Conservation (phyloP, 2,329 filamentous ascomycete species). For the Escovopsis sp. region DNA sequence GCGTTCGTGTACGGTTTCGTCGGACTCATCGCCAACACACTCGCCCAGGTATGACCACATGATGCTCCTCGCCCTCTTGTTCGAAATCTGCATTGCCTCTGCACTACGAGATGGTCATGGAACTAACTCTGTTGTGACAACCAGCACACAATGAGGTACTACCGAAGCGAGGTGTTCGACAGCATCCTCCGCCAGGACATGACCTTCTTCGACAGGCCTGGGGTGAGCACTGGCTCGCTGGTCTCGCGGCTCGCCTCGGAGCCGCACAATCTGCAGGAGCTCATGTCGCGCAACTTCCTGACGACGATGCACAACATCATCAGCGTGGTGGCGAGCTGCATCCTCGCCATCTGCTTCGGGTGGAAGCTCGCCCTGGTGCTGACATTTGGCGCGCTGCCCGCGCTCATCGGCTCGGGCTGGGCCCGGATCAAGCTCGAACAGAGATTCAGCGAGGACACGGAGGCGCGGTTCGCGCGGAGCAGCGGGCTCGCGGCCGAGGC, state of each 20-base stretch:
- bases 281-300: constrained; percentile 32
- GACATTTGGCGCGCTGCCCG: constrained; percentile 28
- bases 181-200: constrained; percentile 41
- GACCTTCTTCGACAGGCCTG: constrained; percentile 25
- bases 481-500: constrained; percentile 34
- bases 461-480: constrained; percentile 28
- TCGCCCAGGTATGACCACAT: constrained; percentile 20
- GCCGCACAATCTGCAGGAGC: constrained; percentile 32
- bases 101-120: not conserved
- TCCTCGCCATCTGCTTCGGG: constrained; percentile 29
- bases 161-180: constrained; percentile 28
- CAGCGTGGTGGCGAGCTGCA: constrained; percentile 28
- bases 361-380: constrained; percentile 37
- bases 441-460: constrained; percentile 28
- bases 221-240: constrained; percentile 23
- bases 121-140: not conserved
- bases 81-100: not conserved
- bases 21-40: constrained; percentile 21
- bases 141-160: constrained; percentile 18
- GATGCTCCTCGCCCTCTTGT: not conserved
- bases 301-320: constrained; percentile 31
- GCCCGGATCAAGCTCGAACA: constrained; percentile 32
- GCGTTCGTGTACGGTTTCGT: constrained; percentile 26
- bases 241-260: constrained; percentile 22
- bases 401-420: constrained; percentile 29